Percentiles rank a stretch among this genome's conserved stretches.
Evolutionary conservation across 352 stramenopile genomes (phyloP).

Genomic region (Blastocystis sp.): DNA sequence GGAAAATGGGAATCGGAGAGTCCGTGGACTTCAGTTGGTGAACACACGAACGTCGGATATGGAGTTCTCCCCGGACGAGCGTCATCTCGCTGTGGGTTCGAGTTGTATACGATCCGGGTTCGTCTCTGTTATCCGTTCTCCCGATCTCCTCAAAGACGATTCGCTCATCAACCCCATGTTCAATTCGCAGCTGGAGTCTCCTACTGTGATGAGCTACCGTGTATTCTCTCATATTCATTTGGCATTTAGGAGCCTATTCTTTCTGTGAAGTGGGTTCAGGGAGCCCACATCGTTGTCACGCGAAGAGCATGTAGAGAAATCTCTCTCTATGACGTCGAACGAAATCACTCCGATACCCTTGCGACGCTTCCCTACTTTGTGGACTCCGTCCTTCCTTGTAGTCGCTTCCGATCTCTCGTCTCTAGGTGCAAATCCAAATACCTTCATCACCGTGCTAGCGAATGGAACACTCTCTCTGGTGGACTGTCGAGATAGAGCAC

Average conservation of each 20-base stretch:
- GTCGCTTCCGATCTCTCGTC: background rate
- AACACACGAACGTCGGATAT: conserved; percentile 24
- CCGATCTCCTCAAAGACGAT: background rate
- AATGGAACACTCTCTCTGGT: background rate
- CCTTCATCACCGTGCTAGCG: background rate
- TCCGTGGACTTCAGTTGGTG: background rate
- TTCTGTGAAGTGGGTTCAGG: background rate
- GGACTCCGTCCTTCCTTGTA: background rate
- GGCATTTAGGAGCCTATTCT: conserved; percentile 14
- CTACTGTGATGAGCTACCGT: background rate
- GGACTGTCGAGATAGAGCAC: background rate
- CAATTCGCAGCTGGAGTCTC: background rate
- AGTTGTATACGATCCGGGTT: conserved; percentile 14
- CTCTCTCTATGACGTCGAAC: background rate
- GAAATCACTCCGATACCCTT: background rate
- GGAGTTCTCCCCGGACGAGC: background rate
- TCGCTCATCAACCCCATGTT: background rate
- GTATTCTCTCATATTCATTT: background rate
- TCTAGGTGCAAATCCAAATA: background rate
- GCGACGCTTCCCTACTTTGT: conserved; percentile 26
- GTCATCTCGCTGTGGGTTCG: conserved; percentile 14
- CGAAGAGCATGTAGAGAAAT: conserved; percentile 12
- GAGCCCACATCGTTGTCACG: background rate
- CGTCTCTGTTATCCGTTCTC: background rate
- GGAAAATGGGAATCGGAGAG: too few species aligned